These are phyloP conservation scores for Ceratobasidium sp. DNA, from an alignment of 1,284 basidiomycete species.

Conservation along the genomic window DNA sequence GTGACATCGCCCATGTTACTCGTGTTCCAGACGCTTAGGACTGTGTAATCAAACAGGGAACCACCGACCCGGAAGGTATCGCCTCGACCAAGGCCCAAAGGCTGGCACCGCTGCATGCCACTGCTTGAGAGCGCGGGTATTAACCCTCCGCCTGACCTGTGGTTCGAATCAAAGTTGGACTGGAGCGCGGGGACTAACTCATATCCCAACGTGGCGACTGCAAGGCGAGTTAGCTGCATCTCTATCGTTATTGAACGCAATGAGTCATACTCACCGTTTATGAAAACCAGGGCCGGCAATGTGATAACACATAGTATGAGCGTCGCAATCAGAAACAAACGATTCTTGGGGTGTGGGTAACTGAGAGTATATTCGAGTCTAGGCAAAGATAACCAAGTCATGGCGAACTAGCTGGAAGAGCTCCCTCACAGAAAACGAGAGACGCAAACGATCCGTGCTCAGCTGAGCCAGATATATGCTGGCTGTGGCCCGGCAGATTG, in stretches of 20 bases:
- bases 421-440: too few relatives aligned
- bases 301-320: not conserved
- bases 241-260: too few relatives aligned
- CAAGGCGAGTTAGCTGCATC: not conserved
- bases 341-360: conserved; percentile 14
- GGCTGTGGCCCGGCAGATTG: too few relatives aligned
- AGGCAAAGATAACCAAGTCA: not conserved
- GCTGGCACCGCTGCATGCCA: not conserved
- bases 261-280: conserved; percentile 34
- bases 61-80: conserved; percentile 11
- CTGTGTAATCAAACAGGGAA: conserved; percentile 30
- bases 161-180: not conserved
- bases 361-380: conserved; percentile 22
- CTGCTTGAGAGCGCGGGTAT: conserved; percentile 2
- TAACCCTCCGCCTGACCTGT: not conserved
- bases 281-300: conserved; percentile 1
- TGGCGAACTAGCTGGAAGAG: too few relatives aligned
- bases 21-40: conserved; percentile 23
- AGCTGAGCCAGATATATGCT: too few relatives aligned
- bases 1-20: too few relatives aligned
- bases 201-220: conserved; percentile 13
- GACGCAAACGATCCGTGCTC: too few relatives aligned
- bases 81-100: conserved; percentile 23
- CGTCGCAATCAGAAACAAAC: conserved; percentile 4
- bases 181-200: conserved; percentile 22